Percentiles rank a stretch among this genome's conserved stretches.
These are phyloP conservation scores for Berberis thunbergii DNA, from an alignment of 164 flowering plant genomes.

Conservation along the genomic window DNA sequence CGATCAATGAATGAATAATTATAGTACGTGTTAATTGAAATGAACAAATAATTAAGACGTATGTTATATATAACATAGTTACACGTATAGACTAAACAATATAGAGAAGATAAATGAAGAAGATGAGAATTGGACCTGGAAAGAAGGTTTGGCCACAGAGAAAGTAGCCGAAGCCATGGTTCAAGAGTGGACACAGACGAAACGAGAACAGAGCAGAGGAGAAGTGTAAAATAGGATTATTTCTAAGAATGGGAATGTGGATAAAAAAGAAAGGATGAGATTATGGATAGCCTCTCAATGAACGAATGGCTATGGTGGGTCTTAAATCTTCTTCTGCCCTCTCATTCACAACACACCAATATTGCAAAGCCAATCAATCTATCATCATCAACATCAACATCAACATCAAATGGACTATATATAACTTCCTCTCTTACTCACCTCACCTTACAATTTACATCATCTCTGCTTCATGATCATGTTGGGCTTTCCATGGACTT, in stretches of 20 bases:
- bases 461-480: too few species aligned
- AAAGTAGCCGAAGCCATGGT: constrained; percentile 67
- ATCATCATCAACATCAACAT: too few species aligned
- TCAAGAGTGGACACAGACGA: background rate
- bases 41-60: too few species aligned
- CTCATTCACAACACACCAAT: too few species aligned
- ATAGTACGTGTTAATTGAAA: too few species aligned
- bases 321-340: background rate
- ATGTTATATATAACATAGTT: background rate
- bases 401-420: too few species aligned
- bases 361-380: too few species aligned
- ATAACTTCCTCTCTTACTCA: too few species aligned
- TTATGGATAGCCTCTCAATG: constrained; percentile 15
- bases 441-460: too few species aligned
- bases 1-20: background rate
- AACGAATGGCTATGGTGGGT: constrained; percentile 17
- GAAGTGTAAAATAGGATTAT: background rate
- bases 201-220: background rate
- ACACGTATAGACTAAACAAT: background rate
- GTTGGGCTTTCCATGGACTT: too few species aligned
- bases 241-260: background rate
- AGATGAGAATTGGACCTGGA: constrained; percentile 31
- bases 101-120: background rate
- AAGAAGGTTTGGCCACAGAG: constrained; percentile 58
- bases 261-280: constrained; percentile 24